Conservation (phyloP, 1,284 basidiomycete genomes). For the Xerocomus amazonicus region DNA sequence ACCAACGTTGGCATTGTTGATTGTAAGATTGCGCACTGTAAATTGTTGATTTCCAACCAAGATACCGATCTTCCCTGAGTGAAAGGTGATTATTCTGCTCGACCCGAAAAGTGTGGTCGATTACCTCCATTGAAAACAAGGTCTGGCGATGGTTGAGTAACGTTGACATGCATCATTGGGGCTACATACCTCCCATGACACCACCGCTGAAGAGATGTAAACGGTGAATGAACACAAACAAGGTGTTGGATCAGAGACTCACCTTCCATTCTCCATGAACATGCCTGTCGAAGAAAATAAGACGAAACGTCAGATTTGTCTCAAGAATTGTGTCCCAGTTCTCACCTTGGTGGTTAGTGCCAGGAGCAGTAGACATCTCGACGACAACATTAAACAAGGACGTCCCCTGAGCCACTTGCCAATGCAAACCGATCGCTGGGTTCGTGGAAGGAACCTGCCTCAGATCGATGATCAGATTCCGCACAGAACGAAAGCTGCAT, state of each 20-base stretch:
- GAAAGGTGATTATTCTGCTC: neutral
- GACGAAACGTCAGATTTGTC: slow-evolving; percentile 31
- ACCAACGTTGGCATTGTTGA: slow-evolving; percentile 46
- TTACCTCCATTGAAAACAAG: slow-evolving; percentile 47
- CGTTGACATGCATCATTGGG: neutral
- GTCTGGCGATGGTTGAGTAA: slow-evolving; percentile 39
- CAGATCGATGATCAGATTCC: slow-evolving; percentile 48
- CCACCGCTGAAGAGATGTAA: slow-evolving; percentile 16
- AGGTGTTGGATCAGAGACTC: neutral
- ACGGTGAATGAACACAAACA: neutral
- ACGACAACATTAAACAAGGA: slow-evolving; percentile 57
- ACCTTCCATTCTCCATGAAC: slow-evolving; percentile 60
- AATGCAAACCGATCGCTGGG: slow-evolving; percentile 63
- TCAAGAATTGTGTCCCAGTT: slow-evolving; percentile 4
- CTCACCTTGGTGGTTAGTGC: slow-evolving; percentile 44
- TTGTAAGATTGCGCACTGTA: slow-evolving; percentile 50
- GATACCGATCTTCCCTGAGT: slow-evolving; percentile 41
- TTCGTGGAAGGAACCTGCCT: slow-evolving; percentile 45
- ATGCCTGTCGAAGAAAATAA: slow-evolving; percentile 35
- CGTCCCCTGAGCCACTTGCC: slow-evolving; percentile 79
- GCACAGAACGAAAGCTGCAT: slow-evolving; percentile 39
- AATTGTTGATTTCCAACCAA: slow-evolving; percentile 54
- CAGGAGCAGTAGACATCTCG: slow-evolving; percentile 42
- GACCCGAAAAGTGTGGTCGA: neutral
- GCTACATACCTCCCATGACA: slow-evolving; percentile 47